Conservation (phyloP, 2,329 filamentous ascomycete genomes). For the Venturia asperata region DNA sequence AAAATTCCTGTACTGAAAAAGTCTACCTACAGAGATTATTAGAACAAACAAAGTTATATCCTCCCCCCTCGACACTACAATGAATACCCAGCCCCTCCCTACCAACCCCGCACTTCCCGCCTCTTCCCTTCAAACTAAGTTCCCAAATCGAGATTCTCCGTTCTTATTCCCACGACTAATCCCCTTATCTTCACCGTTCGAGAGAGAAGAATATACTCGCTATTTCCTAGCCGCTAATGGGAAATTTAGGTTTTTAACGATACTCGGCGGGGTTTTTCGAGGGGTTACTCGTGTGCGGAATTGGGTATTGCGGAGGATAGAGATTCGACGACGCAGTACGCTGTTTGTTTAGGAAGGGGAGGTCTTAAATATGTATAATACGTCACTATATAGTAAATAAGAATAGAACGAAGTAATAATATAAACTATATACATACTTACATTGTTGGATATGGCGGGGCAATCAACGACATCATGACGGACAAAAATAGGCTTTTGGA, state of each 20-base stretch:
- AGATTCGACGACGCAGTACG: too few species aligned
- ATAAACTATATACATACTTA: too few species aligned
- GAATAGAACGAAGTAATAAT: too few species aligned
- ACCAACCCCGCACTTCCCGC: constrained; percentile 21
- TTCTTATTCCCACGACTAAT: constrained; percentile 21
- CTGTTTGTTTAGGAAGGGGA: too few species aligned
- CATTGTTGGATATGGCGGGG: too few species aligned
- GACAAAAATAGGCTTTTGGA: neutral
- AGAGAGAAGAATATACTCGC: constrained; percentile 23
- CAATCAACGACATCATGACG: neutral
- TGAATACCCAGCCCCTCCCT: constrained; percentile 40
- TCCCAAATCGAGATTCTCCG: constrained; percentile 35
- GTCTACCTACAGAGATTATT: too few species aligned
- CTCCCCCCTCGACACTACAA: constrained; percentile 31
- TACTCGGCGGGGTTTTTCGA: too few species aligned
- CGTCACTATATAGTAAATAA: too few species aligned
- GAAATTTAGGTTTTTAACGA: too few species aligned
- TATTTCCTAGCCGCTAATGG: constrained; percentile 22
- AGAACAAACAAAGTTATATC: constrained; percentile 34
- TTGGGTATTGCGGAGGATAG: too few species aligned
- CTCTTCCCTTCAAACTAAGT: constrained; percentile 33
- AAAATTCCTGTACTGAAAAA: constrained; percentile 30
- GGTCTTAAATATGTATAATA: too few species aligned
- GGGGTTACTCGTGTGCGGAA: too few species aligned
- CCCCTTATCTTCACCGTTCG: constrained; percentile 22